Evolutionary conservation across 169 alveolate genomes (phyloP).

Genomic region (Cryptosporidium felis): DNA sequence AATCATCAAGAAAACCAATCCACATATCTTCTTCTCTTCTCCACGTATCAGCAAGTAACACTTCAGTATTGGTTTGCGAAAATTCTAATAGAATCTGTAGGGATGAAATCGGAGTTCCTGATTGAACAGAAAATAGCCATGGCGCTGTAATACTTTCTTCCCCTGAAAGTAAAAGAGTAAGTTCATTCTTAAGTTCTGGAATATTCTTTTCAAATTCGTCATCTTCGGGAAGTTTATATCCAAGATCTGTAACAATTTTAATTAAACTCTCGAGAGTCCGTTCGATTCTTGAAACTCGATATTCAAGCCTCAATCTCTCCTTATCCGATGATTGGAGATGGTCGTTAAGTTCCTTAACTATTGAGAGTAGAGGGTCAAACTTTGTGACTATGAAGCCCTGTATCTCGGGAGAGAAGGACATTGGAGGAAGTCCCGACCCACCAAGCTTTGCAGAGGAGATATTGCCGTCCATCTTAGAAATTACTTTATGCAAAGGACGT

Average conservation of each 20-base stretch:
- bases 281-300: slow-evolving; percentile 58
- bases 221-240: slow-evolving; percentile 63
- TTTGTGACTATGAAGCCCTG: slow-evolving; percentile 87
- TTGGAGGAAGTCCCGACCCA: slow-evolving; percentile 61
- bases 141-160: slow-evolving; percentile 80
- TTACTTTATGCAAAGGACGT: background rate
- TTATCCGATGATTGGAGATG: slow-evolving; percentile 85
- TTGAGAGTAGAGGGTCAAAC: slow-evolving; percentile 88
- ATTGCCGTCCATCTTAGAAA: slow-evolving; percentile 7
- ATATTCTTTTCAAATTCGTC: slow-evolving; percentile 41
- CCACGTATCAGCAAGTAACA: slow-evolving; percentile 86
- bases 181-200: slow-evolving; percentile 65
- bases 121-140: slow-evolving; percentile 90
- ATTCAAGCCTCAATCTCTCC: slow-evolving; percentile 74
- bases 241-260: slow-evolving; percentile 60
- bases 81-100: slow-evolving; percentile 88
- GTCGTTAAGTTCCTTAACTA: slow-evolving; percentile 88
- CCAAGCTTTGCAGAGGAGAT: background rate
- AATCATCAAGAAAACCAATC: slow-evolving; percentile 79
- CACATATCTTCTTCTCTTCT: slow-evolving; percentile 82
- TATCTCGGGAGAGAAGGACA: slow-evolving; percentile 80
- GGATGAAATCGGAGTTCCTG: slow-evolving; percentile 89
- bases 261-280: slow-evolving; percentile 47
- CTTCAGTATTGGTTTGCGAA: slow-evolving; percentile 83
- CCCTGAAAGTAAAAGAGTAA: slow-evolving; percentile 55